Percentiles rank a stretch among this genome's conserved stretches.
Conservation (phyloP, 352 stramenopile species). For the Globisporangium cystogenes region DNA sequence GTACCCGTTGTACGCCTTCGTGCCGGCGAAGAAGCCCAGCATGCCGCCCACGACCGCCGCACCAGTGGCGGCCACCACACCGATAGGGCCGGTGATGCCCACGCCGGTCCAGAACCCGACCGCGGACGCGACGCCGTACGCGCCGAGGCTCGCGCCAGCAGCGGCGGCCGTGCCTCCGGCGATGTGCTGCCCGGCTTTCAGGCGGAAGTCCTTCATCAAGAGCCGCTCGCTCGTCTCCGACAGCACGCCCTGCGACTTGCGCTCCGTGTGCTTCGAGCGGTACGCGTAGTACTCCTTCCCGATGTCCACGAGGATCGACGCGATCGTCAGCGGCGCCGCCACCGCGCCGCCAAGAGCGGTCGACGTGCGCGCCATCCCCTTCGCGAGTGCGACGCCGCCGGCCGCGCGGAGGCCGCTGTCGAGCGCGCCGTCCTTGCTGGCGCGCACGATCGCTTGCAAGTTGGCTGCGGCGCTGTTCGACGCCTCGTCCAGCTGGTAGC, state of each 20-base stretch:
- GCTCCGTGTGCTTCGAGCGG: constrained; percentile 65
- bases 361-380: constrained; percentile 64
- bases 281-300: constrained; percentile 86
- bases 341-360: constrained; percentile 50
- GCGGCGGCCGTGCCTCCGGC: constrained; percentile 68
- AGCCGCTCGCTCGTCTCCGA: constrained; percentile 72
- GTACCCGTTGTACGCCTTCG: constrained; percentile 69
- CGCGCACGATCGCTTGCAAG: constrained; percentile 48
- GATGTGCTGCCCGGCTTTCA: constrained; percentile 81
- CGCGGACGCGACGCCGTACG: constrained; percentile 63
- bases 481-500: constrained; percentile 40
- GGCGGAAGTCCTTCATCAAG: constrained; percentile 77
- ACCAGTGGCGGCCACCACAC: constrained; percentile 68
- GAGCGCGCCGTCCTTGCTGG: constrained; percentile 68
- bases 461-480: constrained; percentile 19
- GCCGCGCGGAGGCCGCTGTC: constrained; percentile 78
- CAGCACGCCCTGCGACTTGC: constrained; percentile 56
- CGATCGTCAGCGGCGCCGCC: constrained; percentile 70
- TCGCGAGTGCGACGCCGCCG: constrained; percentile 67
- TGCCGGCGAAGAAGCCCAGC: constrained; percentile 78
- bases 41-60: constrained; percentile 80
- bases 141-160: constrained; percentile 64
- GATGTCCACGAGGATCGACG: constrained; percentile 83
- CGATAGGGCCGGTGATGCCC: constrained; percentile 70
- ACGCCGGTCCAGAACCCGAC: constrained; percentile 79